These are phyloP conservation scores for Mucuna pruriens DNA, from an alignment of 306 rosid species.

Conservation along the genomic window DNA sequence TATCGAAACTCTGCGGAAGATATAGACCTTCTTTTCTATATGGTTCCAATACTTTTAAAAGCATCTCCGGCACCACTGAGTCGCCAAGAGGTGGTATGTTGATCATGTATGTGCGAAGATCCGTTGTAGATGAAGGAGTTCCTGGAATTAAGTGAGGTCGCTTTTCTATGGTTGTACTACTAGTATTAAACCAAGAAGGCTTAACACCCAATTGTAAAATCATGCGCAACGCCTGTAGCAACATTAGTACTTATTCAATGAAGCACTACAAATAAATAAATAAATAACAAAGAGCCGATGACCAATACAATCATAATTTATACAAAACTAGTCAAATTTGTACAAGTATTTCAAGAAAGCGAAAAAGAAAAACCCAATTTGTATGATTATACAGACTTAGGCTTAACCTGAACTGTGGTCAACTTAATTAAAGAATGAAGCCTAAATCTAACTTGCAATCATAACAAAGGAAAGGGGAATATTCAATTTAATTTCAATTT, in stretches of 20 bases:
- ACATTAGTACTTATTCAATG: slow-evolving; percentile 29
- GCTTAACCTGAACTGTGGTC: not conserved
- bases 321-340: not conserved
- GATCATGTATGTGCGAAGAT: slow-evolving; percentile 86
- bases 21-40: slow-evolving; percentile 84
- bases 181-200: slow-evolving; percentile 95
- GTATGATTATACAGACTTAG: not conserved
- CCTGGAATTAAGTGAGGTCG: slow-evolving; percentile 85
- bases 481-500: not conserved
- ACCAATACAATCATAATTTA: slow-evolving; percentile 5
- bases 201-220: slow-evolving; percentile 93
- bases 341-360: slow-evolving; percentile 2
- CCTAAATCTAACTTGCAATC: not conserved
- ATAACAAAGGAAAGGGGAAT: not conserved
- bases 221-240: slow-evolving; percentile 85
- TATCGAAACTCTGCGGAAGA: slow-evolving; percentile 36
- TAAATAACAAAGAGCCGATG: slow-evolving; percentile 19
- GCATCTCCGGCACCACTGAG: slow-evolving; percentile 92
- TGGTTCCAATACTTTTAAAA: slow-evolving; percentile 91
- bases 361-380: not conserved
- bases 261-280: slow-evolving; percentile 15
- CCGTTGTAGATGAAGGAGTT: slow-evolving; percentile 65
- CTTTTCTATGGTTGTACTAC: slow-evolving; percentile 72
- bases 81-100: slow-evolving; percentile 81
- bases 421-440: slow-evolving; percentile 26